Base-by-base conservation (phyloP, 192 early-diverging fungal genomes). In the Backusella parvicylindrica region DNA sequence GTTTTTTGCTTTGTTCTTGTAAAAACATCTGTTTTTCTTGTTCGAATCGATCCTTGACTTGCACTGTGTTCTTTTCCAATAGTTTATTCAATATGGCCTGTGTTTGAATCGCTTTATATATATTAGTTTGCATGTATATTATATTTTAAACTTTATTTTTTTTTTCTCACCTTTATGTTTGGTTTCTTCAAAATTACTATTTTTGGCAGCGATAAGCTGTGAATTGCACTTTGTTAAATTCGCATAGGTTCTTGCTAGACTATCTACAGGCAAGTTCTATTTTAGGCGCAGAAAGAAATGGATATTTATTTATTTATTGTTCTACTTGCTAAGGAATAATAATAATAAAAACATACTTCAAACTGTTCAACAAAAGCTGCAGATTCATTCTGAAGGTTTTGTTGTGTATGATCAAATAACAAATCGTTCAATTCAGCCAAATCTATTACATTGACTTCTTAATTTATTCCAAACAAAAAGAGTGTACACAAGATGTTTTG, bases 391-490 rank as follows among this genome's bases (percentile, higher is more conserved):
- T 47, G 26, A 41, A 70, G 23, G 4, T 21, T n/a, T 21, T 35
- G 33, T 38, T 68, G 66, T 37, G 33, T 36, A 12, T 68, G 66
- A 12, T 68, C 36, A 68, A 68, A 68, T 26, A 68, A 3, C 18
- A 68, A 68, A 18, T 68, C 66, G 32, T 68, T 36, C n/a, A 68
- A 68, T 68, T 68, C 32, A 12, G 66, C 16, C 12, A 68, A 68
- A 68, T 68, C 66, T 68, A 68, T 36, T 21, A 47, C 43, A 47
- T n/a, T n/a, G 40, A n/a, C n/a, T n/a, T 41, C 16, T 47, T 47
- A 15, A 47, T n/a, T 47, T n/a, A 47, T 47, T 18, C 43, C 5
- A 47, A 47, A 47, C 2, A 35, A 35, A n/a, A n/a, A n/a, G n/a
- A n/a, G n/a, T n/a, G n/a, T n/a, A n/a, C n/a, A n/a, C n/a, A n/a